Percentiles rank a stretch among this genome's conserved stretches.
Evolutionary conservation across 2,329 filamentous ascomycete species (phyloP).

Genomic region (Cercospora sojina): DNA sequence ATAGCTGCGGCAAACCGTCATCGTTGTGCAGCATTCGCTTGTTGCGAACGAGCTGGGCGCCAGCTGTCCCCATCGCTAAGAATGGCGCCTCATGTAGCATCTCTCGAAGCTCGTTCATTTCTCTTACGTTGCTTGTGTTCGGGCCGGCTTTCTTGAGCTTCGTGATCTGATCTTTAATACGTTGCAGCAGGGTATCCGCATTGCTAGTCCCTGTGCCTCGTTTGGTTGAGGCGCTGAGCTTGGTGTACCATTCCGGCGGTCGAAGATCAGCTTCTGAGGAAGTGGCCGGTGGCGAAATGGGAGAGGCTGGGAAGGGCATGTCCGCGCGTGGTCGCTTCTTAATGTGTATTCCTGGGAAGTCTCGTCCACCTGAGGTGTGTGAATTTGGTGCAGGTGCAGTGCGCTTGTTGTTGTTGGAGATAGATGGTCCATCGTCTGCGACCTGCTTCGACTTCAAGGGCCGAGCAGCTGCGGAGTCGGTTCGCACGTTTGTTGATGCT

Average conservation of each 20-base stretch:
- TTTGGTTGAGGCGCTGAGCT: not conserved
- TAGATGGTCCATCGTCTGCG: not conserved
- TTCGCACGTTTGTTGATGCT: not conserved
- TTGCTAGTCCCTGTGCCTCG: conserved; percentile 13
- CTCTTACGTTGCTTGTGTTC: not conserved
- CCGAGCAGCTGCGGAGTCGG: not conserved
- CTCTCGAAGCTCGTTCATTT: conserved; percentile 38
- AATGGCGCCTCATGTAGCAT: conserved; percentile 44
- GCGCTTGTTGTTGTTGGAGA: not conserved
- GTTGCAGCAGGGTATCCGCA: conserved; percentile 13
- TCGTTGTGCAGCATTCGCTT: conserved; percentile 40
- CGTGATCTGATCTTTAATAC: conserved; percentile 14
- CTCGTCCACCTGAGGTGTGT: not conserved
- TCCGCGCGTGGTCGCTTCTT: not conserved
- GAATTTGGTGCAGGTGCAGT: not conserved
- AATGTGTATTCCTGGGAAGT: not conserved
- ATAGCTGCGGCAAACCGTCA: conserved; percentile 45
- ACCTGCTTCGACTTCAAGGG: not conserved
- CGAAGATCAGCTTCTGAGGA: not conserved
- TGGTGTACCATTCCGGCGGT: conserved; percentile 28
- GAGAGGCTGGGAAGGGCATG: not conserved
- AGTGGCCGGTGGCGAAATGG: not conserved
- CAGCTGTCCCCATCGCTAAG: conserved; percentile 32
- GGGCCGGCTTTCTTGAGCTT: conserved; percentile 12
- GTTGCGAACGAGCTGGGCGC: conserved; percentile 35